Percentiles rank a stretch among this genome's conserved stretches.
These are phyloP conservation scores for Clavaria fumosa DNA, from an alignment of 768 basidiomycete species.

Conservation along the genomic window DNA sequence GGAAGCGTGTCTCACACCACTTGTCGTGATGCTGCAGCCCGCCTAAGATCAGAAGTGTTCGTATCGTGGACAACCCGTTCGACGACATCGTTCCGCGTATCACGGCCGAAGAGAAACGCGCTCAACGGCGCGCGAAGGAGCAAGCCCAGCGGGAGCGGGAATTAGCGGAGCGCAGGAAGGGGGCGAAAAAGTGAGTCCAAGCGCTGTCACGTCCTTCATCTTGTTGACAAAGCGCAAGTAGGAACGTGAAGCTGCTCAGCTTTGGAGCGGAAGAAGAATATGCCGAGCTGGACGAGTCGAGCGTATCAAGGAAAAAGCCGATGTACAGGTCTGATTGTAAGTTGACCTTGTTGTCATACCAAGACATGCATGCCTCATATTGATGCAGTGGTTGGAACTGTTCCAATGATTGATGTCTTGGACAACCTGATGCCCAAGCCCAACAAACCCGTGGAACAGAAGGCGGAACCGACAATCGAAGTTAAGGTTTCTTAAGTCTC, in stretches of 20 bases:
- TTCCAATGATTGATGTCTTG: too few species aligned
- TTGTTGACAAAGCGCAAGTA: conserved; percentile 16
- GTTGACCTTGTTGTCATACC: conserved; percentile 17
- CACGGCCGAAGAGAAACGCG: conserved; percentile 81
- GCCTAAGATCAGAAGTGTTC: conserved; percentile 75
- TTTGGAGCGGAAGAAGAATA: conserved; percentile 67
- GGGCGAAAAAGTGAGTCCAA: conserved; percentile 70
- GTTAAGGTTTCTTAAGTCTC: too few species aligned
- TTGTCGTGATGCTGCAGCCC: conserved; percentile 39
- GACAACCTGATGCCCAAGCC: too few species aligned
- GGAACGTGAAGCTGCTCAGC: conserved; percentile 80
- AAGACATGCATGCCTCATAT: background rate
- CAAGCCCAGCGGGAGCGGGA: conserved; percentile 65
- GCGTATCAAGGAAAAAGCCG: conserved; percentile 57
- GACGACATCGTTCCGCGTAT: conserved; percentile 92
- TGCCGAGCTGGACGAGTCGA: conserved; percentile 40
- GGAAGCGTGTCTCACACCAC: background rate
- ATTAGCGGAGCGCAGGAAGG: conserved; percentile 50
- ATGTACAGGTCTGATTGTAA: conserved; percentile 74
- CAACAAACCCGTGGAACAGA: too few species aligned
- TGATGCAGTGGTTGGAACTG: conserved; percentile 24
- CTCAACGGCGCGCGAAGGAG: conserved; percentile 69
- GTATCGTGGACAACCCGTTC: conserved; percentile 88
- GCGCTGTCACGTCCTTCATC: background rate
- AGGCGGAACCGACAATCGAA: too few species aligned